Evolutionary conservation across 345 rosid genomes (phyloP).

Genomic region (Populus davidiana): DNA sequence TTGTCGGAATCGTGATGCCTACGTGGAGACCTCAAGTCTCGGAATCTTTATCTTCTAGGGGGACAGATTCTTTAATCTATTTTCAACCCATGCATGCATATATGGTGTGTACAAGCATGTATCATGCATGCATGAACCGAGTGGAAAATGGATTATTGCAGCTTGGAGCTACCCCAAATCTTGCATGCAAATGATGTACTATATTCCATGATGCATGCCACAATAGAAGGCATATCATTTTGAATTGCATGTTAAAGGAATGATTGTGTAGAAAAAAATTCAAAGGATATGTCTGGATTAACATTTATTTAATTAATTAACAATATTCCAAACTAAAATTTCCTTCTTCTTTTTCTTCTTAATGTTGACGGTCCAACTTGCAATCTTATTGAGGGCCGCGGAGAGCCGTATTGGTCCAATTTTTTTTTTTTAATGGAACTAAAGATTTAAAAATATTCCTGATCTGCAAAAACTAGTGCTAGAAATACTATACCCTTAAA

Average conservation of each 20-base stretch:
- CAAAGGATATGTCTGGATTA: too few relatives aligned
- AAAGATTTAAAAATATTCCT: background rate
- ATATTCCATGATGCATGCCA: too few relatives aligned
- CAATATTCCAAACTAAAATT: too few relatives aligned
- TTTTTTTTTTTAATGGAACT: background rate
- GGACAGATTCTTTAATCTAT: slow-evolving; percentile 13
- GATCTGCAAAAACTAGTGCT: too few relatives aligned
- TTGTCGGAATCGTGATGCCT: background rate
- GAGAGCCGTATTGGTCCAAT: too few relatives aligned
- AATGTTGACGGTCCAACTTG: background rate
- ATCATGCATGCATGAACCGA: background rate
- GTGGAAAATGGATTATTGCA: background rate
- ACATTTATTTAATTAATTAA: too few relatives aligned
- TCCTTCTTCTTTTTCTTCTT: background rate
- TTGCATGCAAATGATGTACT: background rate
- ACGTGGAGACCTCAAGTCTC: background rate
- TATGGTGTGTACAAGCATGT: background rate
- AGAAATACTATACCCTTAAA: too few relatives aligned
- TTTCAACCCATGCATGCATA: slow-evolving; percentile 8
- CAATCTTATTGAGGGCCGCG: too few relatives aligned
- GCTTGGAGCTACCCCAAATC: background rate
- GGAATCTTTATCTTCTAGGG: slow-evolving; percentile 9
- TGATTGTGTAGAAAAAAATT: too few relatives aligned
- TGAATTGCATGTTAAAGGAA: too few relatives aligned
- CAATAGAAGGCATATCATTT: background rate